These are phyloP conservation scores for Buddleja alternifolia DNA, from an alignment of 257 asterid genomes.

Conservation along the genomic window DNA sequence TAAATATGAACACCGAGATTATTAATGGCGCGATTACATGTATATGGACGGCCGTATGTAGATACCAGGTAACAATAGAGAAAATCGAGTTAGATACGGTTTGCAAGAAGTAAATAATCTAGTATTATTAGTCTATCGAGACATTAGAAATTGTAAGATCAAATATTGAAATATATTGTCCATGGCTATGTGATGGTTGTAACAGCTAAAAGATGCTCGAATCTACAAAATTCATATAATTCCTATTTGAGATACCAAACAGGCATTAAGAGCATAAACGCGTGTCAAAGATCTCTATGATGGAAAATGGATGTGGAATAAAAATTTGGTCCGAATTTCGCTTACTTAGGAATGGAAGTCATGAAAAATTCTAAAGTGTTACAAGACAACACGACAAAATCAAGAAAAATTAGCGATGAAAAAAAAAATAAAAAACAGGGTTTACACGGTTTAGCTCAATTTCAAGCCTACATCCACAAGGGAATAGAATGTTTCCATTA, in stretches of 20 bases:
- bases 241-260: no score
- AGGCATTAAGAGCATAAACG: no score
- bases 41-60: background rate
- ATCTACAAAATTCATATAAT: no score
- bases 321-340: no score
- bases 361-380: no score
- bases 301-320: no score
- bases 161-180: no score
- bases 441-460: background rate
- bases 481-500: conserved; percentile 2
- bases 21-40: background rate
- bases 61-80: background rate
- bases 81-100: background rate
- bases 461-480: background rate
- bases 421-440: background rate
- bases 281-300: no score
- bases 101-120: conserved; percentile 2
- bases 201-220: no score
- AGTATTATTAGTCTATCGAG: background rate
- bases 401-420: background rate
- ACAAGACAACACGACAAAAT: background rate
- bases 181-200: no score
- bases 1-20: background rate
- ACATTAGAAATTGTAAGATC: no score
- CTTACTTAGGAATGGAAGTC: no score